phyloP scores from a whole-genome alignment of 352 stramenopile genomes.

The Phytophthora idaei region DNA sequence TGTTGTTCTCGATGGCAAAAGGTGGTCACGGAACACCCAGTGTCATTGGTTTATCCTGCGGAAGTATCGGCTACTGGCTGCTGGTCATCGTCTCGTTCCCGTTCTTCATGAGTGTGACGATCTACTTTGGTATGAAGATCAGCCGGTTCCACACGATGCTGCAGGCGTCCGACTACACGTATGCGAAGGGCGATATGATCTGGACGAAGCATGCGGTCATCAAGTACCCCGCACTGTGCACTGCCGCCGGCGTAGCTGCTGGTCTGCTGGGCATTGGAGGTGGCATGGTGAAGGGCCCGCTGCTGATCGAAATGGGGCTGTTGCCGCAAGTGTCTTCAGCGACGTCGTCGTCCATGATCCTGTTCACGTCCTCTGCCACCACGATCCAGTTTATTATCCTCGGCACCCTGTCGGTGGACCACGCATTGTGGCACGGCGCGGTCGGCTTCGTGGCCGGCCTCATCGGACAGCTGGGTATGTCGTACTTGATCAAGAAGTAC shows the following conservation, averaged over 20 bases:
- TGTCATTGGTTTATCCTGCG: constrained; percentile 72
- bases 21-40: constrained; percentile 79
- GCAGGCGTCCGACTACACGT: constrained; percentile 87
- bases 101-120: constrained; percentile 71
- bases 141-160: constrained; percentile 62
- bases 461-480: constrained; percentile 92
- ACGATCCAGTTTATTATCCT: constrained; percentile 96
- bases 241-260: constrained; percentile 70
- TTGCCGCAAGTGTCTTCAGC: constrained; percentile 87
- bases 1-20: constrained; percentile 82
- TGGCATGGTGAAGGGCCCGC: constrained; percentile 90
- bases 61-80: constrained; percentile 70
- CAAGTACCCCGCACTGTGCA: constrained; percentile 79
- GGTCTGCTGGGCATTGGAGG: constrained; percentile 89
- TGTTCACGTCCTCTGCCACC: constrained; percentile 95
- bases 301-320: constrained; percentile 91
- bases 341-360: constrained; percentile 92
- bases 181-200: constrained; percentile 95
- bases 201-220: constrained; percentile 93
- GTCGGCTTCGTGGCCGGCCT: constrained; percentile 93
- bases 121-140: constrained; percentile 83
- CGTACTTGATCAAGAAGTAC: constrained; percentile 93
- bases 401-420: constrained; percentile 91
- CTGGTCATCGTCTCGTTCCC: constrained; percentile 67
- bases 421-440: constrained; percentile 89